Evolutionary conservation across 768 basidiomycete genomes (phyloP).

Genomic region (Lactarius vividus): DNA sequence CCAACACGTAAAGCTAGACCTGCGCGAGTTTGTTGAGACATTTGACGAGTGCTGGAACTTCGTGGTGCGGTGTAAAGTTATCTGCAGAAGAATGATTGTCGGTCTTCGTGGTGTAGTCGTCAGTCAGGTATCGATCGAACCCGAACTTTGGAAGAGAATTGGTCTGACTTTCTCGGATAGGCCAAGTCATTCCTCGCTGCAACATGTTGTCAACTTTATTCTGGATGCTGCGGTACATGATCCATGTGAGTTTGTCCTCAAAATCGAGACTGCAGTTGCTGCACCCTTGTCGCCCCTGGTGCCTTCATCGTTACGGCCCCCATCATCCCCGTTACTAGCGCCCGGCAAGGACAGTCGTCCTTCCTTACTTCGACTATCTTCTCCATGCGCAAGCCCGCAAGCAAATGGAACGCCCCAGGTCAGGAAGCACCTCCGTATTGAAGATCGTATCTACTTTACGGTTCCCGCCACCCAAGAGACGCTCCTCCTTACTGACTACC

Average conservation of each 20-base stretch:
- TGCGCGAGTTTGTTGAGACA: slow-evolving; percentile 73
- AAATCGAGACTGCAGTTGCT: slow-evolving; percentile 29
- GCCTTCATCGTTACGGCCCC: slow-evolving; percentile 28
- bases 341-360: slow-evolving; percentile 26
- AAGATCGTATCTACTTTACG: slow-evolving; percentile 80
- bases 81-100: slow-evolving; percentile 90
- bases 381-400: slow-evolving; percentile 24
- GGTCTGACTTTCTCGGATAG: slow-evolving; percentile 38
- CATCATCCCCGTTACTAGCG: slow-evolving; percentile 33
- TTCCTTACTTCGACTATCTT: slow-evolving; percentile 19
- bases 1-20: slow-evolving; percentile 67
- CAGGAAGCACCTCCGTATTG: slow-evolving; percentile 68
- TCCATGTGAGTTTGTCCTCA: slow-evolving; percentile 61
- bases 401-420: slow-evolving; percentile 27
- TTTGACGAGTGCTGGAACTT: slow-evolving; percentile 90
- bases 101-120: slow-evolving; percentile 84
- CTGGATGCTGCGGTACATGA: slow-evolving; percentile 82
- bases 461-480: slow-evolving; percentile 83
- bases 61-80: slow-evolving; percentile 81
- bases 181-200: slow-evolving; percentile 79
- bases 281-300: slow-evolving; percentile 31
- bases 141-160: not conserved
- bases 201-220: slow-evolving; percentile 69
- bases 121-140: slow-evolving; percentile 54
- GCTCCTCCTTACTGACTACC: slow-evolving; percentile 79